phyloP scores from a whole-genome alignment of 441 rosid genomes.

The Arabidopsis lyrata region DNA sequence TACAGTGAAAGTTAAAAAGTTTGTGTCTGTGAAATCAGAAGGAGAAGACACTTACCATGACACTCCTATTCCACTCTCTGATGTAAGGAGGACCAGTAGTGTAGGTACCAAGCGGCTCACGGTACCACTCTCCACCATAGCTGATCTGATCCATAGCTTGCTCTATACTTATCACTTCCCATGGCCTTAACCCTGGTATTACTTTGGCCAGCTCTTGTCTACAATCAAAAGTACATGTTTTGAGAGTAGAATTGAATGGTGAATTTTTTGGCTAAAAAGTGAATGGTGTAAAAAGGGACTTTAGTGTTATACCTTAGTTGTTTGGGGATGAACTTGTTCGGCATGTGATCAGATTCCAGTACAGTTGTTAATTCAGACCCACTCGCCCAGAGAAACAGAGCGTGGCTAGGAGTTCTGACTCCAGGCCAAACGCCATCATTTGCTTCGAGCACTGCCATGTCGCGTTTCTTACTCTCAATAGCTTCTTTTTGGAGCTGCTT shows the following conservation, averaged over 20 bases:
- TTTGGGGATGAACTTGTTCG: constrained; percentile 90
- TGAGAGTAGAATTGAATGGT: constrained; percentile 15
- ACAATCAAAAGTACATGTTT: constrained; percentile 14
- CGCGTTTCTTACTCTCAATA: constrained; percentile 78
- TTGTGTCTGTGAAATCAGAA: not conserved
- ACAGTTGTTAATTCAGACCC: constrained; percentile 78
- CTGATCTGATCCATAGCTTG: constrained; percentile 95
- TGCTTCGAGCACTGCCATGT: constrained; percentile 86
- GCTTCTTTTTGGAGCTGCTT: constrained; percentile 92
- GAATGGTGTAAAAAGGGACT: constrained; percentile 8
- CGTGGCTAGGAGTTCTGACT: constrained; percentile 83
- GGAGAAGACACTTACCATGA: constrained; percentile 50
- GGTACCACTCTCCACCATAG: constrained; percentile 86
- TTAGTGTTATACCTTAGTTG: constrained; percentile 64
- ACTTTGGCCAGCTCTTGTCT: constrained; percentile 67
- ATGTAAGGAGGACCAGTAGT: constrained; percentile 88
- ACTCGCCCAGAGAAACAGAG: constrained; percentile 95
- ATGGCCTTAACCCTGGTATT: constrained; percentile 90
- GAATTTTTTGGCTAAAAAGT: constrained; percentile 9
- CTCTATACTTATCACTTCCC: constrained; percentile 93
- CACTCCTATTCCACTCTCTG: constrained; percentile 67
- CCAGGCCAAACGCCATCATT: constrained; percentile 95
- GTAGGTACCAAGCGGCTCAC: constrained; percentile 81
- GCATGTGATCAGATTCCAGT: constrained; percentile 90
- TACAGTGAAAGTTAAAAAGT: not conserved